Conservation (phyloP, 768 basidiomycete species). For the Boletus pseudopeckii region DNA sequence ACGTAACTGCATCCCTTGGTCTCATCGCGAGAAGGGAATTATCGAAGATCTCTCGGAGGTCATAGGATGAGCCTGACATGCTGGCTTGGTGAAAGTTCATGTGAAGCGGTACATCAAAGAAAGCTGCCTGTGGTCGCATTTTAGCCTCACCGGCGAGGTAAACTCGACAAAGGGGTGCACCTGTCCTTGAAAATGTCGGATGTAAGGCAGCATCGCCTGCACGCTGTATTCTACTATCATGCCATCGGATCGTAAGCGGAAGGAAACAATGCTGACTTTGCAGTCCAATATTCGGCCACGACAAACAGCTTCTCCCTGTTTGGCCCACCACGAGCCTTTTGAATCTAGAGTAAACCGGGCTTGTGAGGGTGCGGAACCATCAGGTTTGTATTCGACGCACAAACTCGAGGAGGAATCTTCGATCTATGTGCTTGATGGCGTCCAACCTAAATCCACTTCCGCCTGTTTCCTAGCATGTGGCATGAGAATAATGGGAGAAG, state of each 20-base stretch:
- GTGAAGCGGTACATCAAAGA: conserved; percentile 92
- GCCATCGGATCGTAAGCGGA: background rate
- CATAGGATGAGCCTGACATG: conserved; percentile 60
- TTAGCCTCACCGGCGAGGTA: background rate
- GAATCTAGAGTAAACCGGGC: conserved; percentile 40
- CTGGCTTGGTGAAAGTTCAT: conserved; percentile 79
- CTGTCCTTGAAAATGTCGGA: conserved; percentile 62
- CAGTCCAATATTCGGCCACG: conserved; percentile 82
- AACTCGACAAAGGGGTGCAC: conserved; percentile 32
- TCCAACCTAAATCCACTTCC: conserved; percentile 81
- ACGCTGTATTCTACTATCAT: conserved; percentile 33
- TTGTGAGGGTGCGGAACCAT: background rate
- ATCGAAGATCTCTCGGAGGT: conserved; percentile 72
- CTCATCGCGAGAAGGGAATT: conserved; percentile 62
- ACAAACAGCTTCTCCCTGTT: conserved; percentile 55
- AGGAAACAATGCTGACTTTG: conserved; percentile 43
- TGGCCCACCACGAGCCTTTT: conserved; percentile 43
- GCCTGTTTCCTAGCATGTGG: conserved; percentile 52
- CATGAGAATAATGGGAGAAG: background rate
- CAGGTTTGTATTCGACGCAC: conserved; percentile 35
- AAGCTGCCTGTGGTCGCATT: conserved; percentile 55
- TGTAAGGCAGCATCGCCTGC: conserved; percentile 51
- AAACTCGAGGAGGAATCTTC: conserved; percentile 63
- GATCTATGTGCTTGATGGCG: conserved; percentile 88
- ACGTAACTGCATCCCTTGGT: conserved; percentile 83